Evolutionary conservation across 495 filamentous ascomycete species (phyloP), one percentile per base, ranked within the genome.

Genomic region (Talaromyces trachyspermus): DNA sequence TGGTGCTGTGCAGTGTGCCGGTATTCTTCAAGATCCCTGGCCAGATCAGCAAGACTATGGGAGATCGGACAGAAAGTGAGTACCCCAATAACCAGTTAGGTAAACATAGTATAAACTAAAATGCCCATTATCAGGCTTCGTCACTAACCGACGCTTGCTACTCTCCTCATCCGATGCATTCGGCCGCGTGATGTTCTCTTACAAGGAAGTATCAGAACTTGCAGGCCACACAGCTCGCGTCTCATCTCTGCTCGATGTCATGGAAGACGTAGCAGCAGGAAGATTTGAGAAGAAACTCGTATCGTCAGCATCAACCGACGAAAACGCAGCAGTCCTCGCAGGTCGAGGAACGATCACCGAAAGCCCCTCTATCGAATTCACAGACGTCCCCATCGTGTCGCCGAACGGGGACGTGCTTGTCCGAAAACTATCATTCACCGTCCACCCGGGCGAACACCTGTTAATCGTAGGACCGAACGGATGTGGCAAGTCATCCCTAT

Each of bases 391-490:
- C n/a, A 95, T 97, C 60, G 89, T 97, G 53, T 95, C 88, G 2
- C 92, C 94, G 4, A 95, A 95, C 68, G 92, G 94, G 32, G 90
- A 95, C 54, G 82, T 97, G 10, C 76, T 98, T 0, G 84, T 98
- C 36, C 78, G 72, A 35, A 78, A 81, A 33, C 76, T 97, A 12
- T 88, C 86, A 29, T 97, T 98, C 74, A 79, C 79, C 27, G 86
- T 98, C 57, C 75, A 80, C 39, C 83, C 81, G 1, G 86, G 88
- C 44, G 86, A 94, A 42, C 94, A 98, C 56, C 80, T 98, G 8
- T 77, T 98, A 27, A 94, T 98, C 38, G 86, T 96, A 20, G 92
- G 92, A 2, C 92, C 92, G 14, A 98, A 98, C 61, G 92, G 92
- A 18, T 98, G 92, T 63, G 92, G 92, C 32, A 98, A 98, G 63